phyloP scores from a whole-genome alignment of 352 stramenopile species.

The Pythium myriotylum region DNA sequence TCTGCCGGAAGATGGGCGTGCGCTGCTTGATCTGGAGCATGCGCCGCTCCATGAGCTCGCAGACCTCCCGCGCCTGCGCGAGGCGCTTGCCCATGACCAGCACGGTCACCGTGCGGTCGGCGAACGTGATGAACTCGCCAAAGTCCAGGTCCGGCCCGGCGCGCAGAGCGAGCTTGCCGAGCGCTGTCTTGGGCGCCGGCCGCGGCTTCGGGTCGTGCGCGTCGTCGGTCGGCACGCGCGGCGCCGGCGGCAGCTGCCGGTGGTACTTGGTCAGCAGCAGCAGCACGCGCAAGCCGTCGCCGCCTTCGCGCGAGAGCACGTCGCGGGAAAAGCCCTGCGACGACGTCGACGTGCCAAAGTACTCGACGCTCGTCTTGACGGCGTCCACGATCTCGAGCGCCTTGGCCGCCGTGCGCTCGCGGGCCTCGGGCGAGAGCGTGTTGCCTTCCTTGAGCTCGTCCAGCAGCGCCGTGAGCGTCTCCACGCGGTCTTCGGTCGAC shows the following conservation, averaged over 20 bases:
- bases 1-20: neutral
- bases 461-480: neutral
- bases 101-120: neutral
- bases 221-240: neutral
- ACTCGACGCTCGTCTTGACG: neutral
- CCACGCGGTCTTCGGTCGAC: neutral
- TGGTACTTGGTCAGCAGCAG: slow-evolving; percentile 13
- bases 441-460: slow-evolving; percentile 2
- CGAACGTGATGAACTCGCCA: slow-evolving; percentile 3
- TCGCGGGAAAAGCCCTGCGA: slow-evolving; percentile 5
- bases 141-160: neutral
- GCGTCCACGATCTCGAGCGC: slow-evolving; percentile 5
- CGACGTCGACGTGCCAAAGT: neutral
- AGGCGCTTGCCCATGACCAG: neutral
- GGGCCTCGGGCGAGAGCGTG: neutral
- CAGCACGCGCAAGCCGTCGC: neutral
- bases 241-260: neutral
- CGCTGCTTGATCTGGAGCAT: slow-evolving; percentile 12
- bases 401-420: neutral
- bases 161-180: slow-evolving; percentile 1
- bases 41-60: slow-evolving; percentile 3
- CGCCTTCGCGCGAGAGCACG: neutral
- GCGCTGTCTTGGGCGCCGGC: neutral
- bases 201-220: neutral
- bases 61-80: slow-evolving; percentile 5